These are phyloP conservation scores for Candida anglica DNA, from an alignment of 805 yeast genomes.

Conservation along the genomic window DNA sequence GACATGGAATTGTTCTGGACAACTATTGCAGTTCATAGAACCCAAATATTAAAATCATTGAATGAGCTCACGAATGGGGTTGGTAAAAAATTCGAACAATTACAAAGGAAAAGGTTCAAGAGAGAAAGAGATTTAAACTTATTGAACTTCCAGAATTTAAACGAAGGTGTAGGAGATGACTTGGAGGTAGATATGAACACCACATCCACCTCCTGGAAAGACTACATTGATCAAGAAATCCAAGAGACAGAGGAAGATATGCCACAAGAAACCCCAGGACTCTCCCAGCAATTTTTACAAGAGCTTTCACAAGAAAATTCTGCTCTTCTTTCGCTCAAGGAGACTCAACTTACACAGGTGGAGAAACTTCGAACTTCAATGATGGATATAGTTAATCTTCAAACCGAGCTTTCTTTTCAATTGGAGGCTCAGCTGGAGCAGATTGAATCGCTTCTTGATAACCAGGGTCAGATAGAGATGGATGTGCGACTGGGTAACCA, in stretches of 20 bases:
- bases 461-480: slow-evolving; percentile 60
- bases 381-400: slow-evolving; percentile 70
- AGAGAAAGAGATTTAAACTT: slow-evolving; percentile 33
- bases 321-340: slow-evolving; percentile 49
- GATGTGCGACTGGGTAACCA: slow-evolving; percentile 72
- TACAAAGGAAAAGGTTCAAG: slow-evolving; percentile 47
- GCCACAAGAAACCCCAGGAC: slow-evolving; percentile 7
- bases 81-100: slow-evolving; percentile 41
- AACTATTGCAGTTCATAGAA: slow-evolving; percentile 42
- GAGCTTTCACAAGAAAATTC: slow-evolving; percentile 59
- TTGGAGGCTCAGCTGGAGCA: slow-evolving; percentile 68
- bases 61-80: slow-evolving; percentile 39
- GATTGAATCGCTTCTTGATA: slow-evolving; percentile 58
- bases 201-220: too few relatives aligned
- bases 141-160: slow-evolving; percentile 39
- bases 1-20: slow-evolving; percentile 28
- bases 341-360: slow-evolving; percentile 58
- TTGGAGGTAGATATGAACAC: slow-evolving; percentile 6
- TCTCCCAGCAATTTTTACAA: slow-evolving; percentile 25
- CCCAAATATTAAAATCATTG: slow-evolving; percentile 46
- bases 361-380: slow-evolving; percentile 58
- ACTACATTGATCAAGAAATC: slow-evolving; percentile 7
- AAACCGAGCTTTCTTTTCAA: slow-evolving; percentile 71
- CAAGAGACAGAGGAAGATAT: slow-evolving; percentile 5
- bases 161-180: slow-evolving; percentile 16